Conservation (phyloP, 2,329 filamentous ascomycete genomes). For the Claviceps sp. region DNA sequence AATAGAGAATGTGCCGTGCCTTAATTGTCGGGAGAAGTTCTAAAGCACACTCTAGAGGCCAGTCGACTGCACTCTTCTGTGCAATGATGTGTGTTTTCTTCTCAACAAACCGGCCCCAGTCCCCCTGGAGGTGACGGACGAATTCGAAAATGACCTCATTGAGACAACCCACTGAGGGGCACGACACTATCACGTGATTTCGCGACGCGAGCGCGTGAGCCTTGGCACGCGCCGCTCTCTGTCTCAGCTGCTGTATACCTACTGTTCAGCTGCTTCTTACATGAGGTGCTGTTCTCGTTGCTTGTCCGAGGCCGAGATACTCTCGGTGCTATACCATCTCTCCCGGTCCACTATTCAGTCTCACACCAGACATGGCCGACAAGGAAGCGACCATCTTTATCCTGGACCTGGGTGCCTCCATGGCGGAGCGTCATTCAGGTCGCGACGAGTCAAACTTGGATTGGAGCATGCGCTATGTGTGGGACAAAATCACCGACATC, state of each 20-base stretch:
- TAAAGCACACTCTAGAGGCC: too few species aligned
- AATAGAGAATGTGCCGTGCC: neutral
- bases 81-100: too few species aligned
- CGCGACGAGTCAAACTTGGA: constrained; percentile 71
- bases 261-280: neutral
- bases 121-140: neutral
- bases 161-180: neutral
- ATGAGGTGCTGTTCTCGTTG: neutral
- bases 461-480: constrained; percentile 82
- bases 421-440: constrained; percentile 58
- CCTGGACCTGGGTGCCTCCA: constrained; percentile 76
- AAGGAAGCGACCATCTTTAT: constrained; percentile 93
- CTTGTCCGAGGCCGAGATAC: too few species aligned
- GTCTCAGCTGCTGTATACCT: neutral
- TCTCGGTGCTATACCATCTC: neutral
- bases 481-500: constrained; percentile 71
- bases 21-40: neutral
- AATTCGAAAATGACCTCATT: constrained; percentile 8
- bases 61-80: neutral
- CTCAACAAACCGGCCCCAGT: neutral
- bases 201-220: constrained; percentile 16
- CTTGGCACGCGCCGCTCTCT: neutral
- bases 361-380: constrained; percentile 51
- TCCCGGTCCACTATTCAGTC: neutral
- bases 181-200: constrained; percentile 16